phyloP scores from a whole-genome alignment of 495 filamentous ascomycete genomes.

The Daldinia loculata region DNA sequence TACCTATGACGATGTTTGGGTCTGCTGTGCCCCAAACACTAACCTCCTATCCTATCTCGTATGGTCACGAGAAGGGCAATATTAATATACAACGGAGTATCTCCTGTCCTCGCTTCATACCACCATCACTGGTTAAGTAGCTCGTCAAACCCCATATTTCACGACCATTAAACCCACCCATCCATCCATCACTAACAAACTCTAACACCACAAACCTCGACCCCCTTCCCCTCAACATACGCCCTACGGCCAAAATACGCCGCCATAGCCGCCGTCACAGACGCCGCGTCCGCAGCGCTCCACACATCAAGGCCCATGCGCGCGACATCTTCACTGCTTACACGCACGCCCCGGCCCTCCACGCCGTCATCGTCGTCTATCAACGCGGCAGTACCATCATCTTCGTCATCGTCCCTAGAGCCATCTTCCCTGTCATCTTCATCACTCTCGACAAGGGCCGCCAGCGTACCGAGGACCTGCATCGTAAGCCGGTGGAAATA shows the following conservation, averaged over 20 bases:
- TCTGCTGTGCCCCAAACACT: not conserved
- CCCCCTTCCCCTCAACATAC: constrained; percentile 72
- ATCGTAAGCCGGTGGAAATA: constrained; percentile 92
- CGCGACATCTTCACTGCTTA: constrained; percentile 75
- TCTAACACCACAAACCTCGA: constrained; percentile 83
- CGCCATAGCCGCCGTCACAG: constrained; percentile 71
- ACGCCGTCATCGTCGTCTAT: constrained; percentile 45
- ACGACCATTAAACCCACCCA: too few species aligned
- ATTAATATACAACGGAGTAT: not conserved
- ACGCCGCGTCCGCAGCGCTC: constrained; percentile 79
- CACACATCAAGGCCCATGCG: constrained; percentile 88
- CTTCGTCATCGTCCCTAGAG: constrained; percentile 60
- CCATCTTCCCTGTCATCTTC: constrained; percentile 60
- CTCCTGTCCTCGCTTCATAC: not conserved
- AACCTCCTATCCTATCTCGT: too few species aligned
- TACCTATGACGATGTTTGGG: not conserved
- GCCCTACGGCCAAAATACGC: constrained; percentile 78
- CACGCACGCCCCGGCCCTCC: constrained; percentile 56
- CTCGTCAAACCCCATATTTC: too few species aligned
- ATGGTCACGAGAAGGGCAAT: too few species aligned
- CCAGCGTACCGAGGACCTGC: constrained; percentile 71
- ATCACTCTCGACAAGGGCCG: constrained; percentile 69
- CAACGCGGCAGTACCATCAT: constrained; percentile 4
- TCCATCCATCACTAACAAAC: constrained; percentile 62
- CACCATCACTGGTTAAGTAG: not conserved